Base-by-base conservation (phyloP, 1,284 basidiomycete genomes). In the Chondrostereum purpureum region DNA sequence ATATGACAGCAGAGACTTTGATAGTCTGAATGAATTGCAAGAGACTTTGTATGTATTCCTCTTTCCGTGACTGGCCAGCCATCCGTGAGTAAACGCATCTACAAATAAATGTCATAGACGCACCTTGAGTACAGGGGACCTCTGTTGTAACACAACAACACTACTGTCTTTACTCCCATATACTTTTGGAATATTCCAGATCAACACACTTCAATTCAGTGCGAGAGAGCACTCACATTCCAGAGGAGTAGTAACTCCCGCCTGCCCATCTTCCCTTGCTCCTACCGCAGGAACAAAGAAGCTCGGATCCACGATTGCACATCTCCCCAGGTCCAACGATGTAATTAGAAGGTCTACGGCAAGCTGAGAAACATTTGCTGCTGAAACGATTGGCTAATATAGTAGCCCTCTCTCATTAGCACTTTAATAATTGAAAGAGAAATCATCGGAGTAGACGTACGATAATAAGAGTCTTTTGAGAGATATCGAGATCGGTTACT, bases 351-450 rank as follows among this genome's bases (percentile, higher is more conserved):
- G 64, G 62, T 91, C 88, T 13, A 68, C 78, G 0, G 86, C 77
- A 13, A 91, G 72, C 57, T 91, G 88, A 5, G 80, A 71, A 31
- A 91, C 74, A 65, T 90, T 91, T 38, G 83, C 88, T 18, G 80
- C 75, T 1, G 88, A 89, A 3, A 91, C 86, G 37, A 89, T 61
- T 18, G 88, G 88, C 88, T 91, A 19, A 45, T 52, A n/a, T 41
- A 16, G 10, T 34, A 46, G 27, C 10, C 40, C n/a, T n/a, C n/a
- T n/a, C n/a, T n/a, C n/a, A n/a, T 37, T 18, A 39, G 2, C 40
- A 48, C 36, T 39, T 38, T 47, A 12, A n/a, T n/a, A 14, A 37
- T 42, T 27, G 36, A 39, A 39, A 36, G 31, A 39, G 2, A 20
- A 18, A 43, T 17, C 5, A 44, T 40, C 14, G 36, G 12, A 40